phyloP scores from a whole-genome alignment of 2,329 filamentous ascomycete species.

The Calonectria crousiana region DNA sequence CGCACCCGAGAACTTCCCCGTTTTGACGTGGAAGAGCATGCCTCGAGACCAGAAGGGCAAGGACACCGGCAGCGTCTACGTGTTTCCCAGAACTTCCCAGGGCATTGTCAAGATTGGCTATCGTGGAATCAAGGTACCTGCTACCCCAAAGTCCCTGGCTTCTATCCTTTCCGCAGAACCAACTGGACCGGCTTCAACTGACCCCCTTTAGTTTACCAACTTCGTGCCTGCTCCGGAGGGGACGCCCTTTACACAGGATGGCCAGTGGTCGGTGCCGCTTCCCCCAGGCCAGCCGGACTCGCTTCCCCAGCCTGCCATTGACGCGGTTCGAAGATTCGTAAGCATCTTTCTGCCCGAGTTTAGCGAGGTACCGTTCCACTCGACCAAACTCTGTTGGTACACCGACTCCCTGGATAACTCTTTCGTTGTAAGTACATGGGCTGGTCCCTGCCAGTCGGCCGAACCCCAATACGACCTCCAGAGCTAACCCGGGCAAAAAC shows the following conservation, averaged over 20 bases:
- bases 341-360: neutral
- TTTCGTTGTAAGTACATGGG: neutral
- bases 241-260: constrained; percentile 3
- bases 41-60: too few relatives aligned
- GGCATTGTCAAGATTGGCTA: too few relatives aligned
- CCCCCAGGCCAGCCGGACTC: neutral
- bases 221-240: constrained; percentile 11
- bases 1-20: too few relatives aligned
- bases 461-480: neutral
- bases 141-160: neutral
- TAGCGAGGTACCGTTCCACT: neutral
- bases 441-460: neutral
- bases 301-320: neutral
- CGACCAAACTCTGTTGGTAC: neutral
- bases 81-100: too few relatives aligned
- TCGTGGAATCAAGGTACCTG: too few relatives aligned
- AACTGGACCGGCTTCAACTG: neutral
- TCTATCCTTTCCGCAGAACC: neutral
- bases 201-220: constrained; percentile 5
- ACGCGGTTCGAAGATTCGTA: neutral
- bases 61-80: too few relatives aligned
- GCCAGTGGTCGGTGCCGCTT: constrained; percentile 12
- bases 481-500: neutral
- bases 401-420: neutral
- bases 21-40: too few relatives aligned